Base-by-base conservation (phyloP, 495 filamentous ascomycete species). In the Bathelium albidoporum region DNA sequence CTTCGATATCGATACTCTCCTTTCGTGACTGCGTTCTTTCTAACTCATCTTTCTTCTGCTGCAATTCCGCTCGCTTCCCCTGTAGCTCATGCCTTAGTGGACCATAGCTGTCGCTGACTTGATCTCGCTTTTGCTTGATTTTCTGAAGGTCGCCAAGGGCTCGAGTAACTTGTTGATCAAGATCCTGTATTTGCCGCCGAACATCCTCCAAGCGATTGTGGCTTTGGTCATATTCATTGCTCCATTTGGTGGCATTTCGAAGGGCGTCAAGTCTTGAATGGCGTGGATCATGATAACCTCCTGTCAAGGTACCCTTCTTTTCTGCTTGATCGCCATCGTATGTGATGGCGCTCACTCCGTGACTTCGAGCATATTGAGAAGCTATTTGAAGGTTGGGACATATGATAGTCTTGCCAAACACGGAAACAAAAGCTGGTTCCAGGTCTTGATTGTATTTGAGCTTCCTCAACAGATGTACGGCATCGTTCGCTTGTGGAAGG, bases 331-430 rank as follows among this genome's bases (percentile, higher is more conserved):
- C 94, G 70, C 94, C 94, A 22, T 96, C 91, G 9, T 89, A 89
- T 0, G 94, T 99, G 63, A 97, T 95, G 26, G 90, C 93, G 69
- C 87, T 91, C 41, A 97, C 86, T 32, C 87, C 88, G 65, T 97
- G 91, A 62, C 85, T 92, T 66, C 93, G 83, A 12, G 94, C 89
- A 70, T 96, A 97, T 69, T 95, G 89, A 10, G 88, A 83, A 7
- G 90, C 91, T 60, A 96, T 82, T 49, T 87, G 81, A 18, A 99
- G 77, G 69, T 89, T 93, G 2, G 91, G 91, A 67, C 95, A 97
- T 65, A 99, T 86, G 61, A 97, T 89, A 1, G 91, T 95, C 69
- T 91, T 94, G 24, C 92, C 94, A 76, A 99, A 97, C 4, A 97
- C 89, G 67, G 96, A 90, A 68, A 87, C 84, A 73, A 97, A 92